Percentiles rank a stretch among this genome's conserved stretches.
phyloP scores from a whole-genome alignment of 306 rosid species.

The Pyrus bretschneideri region DNA sequence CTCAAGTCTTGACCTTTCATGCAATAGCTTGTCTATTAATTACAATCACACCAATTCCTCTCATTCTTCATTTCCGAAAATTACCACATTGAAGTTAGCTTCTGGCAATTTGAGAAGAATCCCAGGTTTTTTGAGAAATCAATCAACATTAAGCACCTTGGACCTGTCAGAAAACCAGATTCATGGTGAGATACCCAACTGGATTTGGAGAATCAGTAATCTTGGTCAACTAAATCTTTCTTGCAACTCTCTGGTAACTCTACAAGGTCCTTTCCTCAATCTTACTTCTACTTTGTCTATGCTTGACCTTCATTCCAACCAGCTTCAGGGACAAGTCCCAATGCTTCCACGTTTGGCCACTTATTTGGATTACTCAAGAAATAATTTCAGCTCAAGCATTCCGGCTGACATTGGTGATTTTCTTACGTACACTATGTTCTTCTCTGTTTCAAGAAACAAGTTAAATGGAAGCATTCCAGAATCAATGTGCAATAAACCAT shows the following conservation, averaged over 20 bases:
- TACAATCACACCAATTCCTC: not conserved
- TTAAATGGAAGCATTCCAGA: constrained; percentile 13
- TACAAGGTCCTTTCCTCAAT: too few species aligned
- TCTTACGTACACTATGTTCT: not conserved
- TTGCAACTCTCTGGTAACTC: too few species aligned
- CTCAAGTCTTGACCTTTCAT: constrained; percentile 16
- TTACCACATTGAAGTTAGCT: constrained; percentile 11
- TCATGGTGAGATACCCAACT: constrained; percentile 17
- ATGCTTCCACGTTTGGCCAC: too few species aligned
- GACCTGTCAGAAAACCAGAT: constrained; percentile 37
- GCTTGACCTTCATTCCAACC: too few species aligned
- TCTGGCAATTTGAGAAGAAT: not conserved
- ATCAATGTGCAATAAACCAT: not conserved
- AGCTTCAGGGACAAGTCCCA: too few species aligned
- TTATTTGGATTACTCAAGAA: too few species aligned
- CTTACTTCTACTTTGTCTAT: too few species aligned
- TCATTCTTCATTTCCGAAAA: not conserved
- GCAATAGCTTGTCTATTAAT: not conserved
- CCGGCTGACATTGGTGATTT: not conserved
- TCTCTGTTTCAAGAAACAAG: constrained; percentile 28
- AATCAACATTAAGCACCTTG: fast-evolving
- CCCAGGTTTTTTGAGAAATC: constrained; percentile 20
- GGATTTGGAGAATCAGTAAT: constrained; percentile 11
- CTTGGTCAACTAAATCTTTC: not conserved
- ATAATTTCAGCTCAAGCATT: not conserved